Percentiles rank a stretch among this genome's conserved stretches.
Evolutionary conservation across 495 filamentous ascomycete species (phyloP).

Genomic region (Daldinia decipiens): DNA sequence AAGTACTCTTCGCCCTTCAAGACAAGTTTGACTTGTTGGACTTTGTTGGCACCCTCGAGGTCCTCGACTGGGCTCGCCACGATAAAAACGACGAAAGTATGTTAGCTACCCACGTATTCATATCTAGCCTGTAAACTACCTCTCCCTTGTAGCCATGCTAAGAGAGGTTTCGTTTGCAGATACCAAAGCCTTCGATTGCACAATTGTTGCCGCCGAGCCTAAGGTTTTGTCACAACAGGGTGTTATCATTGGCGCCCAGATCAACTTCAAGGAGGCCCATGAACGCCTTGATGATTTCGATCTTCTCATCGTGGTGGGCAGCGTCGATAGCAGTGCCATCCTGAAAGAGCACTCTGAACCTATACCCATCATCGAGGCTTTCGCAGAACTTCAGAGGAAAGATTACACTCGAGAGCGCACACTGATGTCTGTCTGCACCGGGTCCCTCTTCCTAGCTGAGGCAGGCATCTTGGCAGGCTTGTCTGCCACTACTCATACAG

Average conservation of each 20-base stretch:
- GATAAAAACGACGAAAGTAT: constrained; percentile 70
- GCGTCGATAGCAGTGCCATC: constrained; percentile 58
- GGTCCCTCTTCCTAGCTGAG: constrained; percentile 75
- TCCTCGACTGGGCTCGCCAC: constrained; percentile 67
- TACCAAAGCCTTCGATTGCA: constrained; percentile 72
- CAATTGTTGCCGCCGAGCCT: constrained; percentile 67
- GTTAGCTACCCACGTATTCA: constrained; percentile 36
- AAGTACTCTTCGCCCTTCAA: constrained; percentile 62
- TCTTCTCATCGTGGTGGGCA: constrained; percentile 75
- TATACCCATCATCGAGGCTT: constrained; percentile 70
- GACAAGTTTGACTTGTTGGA: constrained; percentile 67
- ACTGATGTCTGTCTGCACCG: constrained; percentile 79
- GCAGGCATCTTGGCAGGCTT: constrained; percentile 76
- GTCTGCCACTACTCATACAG: constrained; percentile 75
- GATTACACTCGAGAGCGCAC: constrained; percentile 77
- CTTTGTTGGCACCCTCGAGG: constrained; percentile 73
- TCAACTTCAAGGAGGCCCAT: constrained; percentile 71
- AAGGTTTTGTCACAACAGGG: constrained; percentile 74
- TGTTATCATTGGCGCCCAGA: constrained; percentile 78
- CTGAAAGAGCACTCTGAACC: constrained; percentile 70
- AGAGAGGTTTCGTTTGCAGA: constrained; percentile 45
- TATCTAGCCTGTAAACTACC: constrained; percentile 20
- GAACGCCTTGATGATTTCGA: constrained; percentile 74
- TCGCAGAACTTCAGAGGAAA: constrained; percentile 71
- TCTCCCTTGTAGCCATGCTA: constrained; percentile 22